These are phyloP conservation scores for Myrmaecium sp. DNA, from an alignment of 2,329 filamentous ascomycete genomes.

Conservation along the genomic window DNA sequence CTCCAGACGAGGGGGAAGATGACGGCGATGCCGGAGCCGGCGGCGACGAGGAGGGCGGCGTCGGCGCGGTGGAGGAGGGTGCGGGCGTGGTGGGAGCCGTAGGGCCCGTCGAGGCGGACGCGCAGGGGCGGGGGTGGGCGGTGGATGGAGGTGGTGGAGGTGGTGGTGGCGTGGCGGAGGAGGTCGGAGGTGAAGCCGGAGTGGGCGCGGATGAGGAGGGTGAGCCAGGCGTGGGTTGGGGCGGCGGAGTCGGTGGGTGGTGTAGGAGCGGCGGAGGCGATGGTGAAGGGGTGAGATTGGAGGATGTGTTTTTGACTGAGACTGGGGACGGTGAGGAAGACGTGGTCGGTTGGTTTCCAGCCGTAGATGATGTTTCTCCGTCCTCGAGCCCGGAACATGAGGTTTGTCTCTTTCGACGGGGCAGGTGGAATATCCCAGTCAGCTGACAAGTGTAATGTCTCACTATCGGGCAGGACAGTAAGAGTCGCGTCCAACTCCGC, in stretches of 20 bases:
- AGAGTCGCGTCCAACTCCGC: constrained; percentile 32
- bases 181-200: constrained; percentile 42
- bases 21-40: constrained; percentile 49
- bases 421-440: constrained; percentile 20
- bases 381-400: constrained; percentile 6
- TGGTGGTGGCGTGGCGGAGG: constrained; percentile 31
- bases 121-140: too few species aligned
- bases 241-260: constrained; percentile 6
- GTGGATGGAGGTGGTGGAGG: constrained; percentile 27
- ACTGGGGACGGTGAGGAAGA: constrained; percentile 43
- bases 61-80: constrained; percentile 33
- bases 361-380: constrained; percentile 26
- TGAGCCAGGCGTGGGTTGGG: constrained; percentile 31
- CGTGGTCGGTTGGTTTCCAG: constrained; percentile 45
- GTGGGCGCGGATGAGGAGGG: constrained; percentile 42
- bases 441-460: constrained; percentile 36
- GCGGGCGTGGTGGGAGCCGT: constrained; percentile 41
- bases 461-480: constrained; percentile 36
- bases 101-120: constrained; percentile 46
- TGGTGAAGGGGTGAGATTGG: constrained; percentile 51
- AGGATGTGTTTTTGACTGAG: constrained; percentile 35
- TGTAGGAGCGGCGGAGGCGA: constrained; percentile 40
- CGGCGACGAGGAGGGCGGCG: constrained; percentile 39
- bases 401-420: too few species aligned
- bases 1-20: constrained; percentile 43